Evolutionary conservation across 164 flowering plant species (phyloP).

Genomic region (Hamamelis virginiana): DNA sequence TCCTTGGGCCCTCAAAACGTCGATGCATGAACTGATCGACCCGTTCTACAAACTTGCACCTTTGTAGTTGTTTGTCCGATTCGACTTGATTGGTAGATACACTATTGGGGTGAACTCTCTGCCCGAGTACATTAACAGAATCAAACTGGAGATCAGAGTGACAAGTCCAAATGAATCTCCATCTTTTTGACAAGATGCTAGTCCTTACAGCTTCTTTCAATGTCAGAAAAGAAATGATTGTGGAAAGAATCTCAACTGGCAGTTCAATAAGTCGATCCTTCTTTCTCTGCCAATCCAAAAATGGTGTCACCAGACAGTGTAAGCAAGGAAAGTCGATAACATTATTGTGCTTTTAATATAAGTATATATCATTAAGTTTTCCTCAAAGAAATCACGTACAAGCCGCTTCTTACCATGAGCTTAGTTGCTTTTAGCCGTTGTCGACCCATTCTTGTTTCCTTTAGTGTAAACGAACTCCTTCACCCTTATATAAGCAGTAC

Average conservation of each 20-base stretch:
- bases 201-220: constrained; percentile 20
- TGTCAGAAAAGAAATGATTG: constrained; percentile 9
- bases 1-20: constrained; percentile 8
- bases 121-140: constrained; percentile 5
- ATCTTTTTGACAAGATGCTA: constrained; percentile 15
- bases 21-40: constrained; percentile 12
- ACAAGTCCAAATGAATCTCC: constrained; percentile 13
- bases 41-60: constrained; percentile 7
- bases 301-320: too few species aligned
- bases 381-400: too few species aligned
- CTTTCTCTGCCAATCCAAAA: not conserved
- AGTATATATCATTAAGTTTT: too few species aligned
- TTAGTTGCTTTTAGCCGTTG: too few species aligned
- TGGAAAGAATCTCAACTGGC: constrained; percentile 9
- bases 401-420: too few species aligned
- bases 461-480: too few species aligned
- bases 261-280: constrained; percentile 3
- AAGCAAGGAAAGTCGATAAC: too few species aligned
- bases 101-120: not conserved
- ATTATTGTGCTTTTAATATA: too few species aligned
- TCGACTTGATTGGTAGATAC: not conserved
- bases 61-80: not conserved
- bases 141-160: constrained; percentile 12
- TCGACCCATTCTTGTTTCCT: too few species aligned
- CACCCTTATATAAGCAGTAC: too few species aligned